Evolutionary conservation across 2,329 filamentous ascomycete genomes (phyloP).

Genomic region (Colletotrichum abscissum): DNA sequence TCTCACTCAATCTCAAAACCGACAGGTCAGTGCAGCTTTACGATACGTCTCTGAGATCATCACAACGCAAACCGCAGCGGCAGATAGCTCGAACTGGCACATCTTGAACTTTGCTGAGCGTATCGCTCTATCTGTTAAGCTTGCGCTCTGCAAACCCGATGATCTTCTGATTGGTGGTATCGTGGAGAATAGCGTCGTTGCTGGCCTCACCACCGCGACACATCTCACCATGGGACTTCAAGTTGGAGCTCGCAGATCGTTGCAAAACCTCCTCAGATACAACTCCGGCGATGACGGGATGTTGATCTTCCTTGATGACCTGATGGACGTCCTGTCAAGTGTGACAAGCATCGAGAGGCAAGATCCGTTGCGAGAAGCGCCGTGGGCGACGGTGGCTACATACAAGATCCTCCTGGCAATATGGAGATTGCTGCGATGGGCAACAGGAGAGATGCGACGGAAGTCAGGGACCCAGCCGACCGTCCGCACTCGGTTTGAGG

Average conservation of each 20-base stretch:
- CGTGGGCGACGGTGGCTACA: conserved; percentile 43
- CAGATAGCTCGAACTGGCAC: conserved; percentile 32
- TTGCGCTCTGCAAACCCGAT: conserved; percentile 46
- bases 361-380: conserved; percentile 40
- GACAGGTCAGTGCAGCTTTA: conserved; percentile 42
- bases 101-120: conserved; percentile 43
- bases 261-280: conserved; percentile 38
- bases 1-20: conserved; percentile 46
- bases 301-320: conserved; percentile 43
- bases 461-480: conserved; percentile 34
- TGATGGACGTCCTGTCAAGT: conserved; percentile 37
- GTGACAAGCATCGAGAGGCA: conserved; percentile 29
- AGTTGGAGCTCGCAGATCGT: conserved; percentile 42
- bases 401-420: conserved; percentile 45
- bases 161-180: conserved; percentile 48
- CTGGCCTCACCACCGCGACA: conserved; percentile 45
- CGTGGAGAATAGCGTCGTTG: conserved; percentile 45
- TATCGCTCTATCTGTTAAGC: conserved; percentile 41
- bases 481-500: conserved; percentile 38
- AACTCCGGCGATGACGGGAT: conserved; percentile 42
- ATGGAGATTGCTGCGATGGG: conserved; percentile 44
- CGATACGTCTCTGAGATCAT: conserved; percentile 38
- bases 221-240: conserved; percentile 43
- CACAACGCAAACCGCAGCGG: conserved; percentile 16
- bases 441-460: conserved; percentile 40